phyloP scores from a whole-genome alignment of 2,329 filamentous ascomycete species.

The Alternaria sp. region DNA sequence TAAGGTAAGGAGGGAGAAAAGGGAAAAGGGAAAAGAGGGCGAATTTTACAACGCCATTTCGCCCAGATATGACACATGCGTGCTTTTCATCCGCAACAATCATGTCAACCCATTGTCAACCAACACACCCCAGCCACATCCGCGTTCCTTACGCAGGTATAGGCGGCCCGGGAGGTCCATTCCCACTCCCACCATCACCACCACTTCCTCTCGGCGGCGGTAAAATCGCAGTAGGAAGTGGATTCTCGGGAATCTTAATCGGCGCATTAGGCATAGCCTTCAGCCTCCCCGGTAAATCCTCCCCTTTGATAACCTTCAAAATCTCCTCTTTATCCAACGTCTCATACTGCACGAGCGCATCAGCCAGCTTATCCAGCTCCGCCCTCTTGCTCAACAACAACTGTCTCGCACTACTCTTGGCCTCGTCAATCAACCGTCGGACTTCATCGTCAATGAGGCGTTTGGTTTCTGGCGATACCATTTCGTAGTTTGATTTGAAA shows the following conservation, averaged over 20 bases:
- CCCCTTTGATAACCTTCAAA: conserved; percentile 85
- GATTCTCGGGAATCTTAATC: conserved; percentile 72
- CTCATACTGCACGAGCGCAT: conserved; percentile 93
- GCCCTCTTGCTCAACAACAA: conserved; percentile 79
- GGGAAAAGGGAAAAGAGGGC: too few relatives aligned
- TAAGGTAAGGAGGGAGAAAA: too few relatives aligned
- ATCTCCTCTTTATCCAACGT: conserved; percentile 90
- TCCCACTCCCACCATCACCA: conserved; percentile 19
- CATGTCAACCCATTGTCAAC: too few relatives aligned
- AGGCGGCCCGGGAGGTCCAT: conserved; percentile 22
- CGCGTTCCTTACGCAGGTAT: too few relatives aligned
- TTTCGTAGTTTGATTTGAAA: conserved; percentile 79
- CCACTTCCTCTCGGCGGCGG: conserved; percentile 31
- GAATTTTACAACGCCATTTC: too few relatives aligned
- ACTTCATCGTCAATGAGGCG: conserved; percentile 89
- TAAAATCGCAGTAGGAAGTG: conserved; percentile 22
- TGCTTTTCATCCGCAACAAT: too few relatives aligned
- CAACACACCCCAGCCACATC: too few relatives aligned
- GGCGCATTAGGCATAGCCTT: conserved; percentile 65
- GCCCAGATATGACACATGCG: too few relatives aligned
- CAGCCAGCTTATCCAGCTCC: conserved; percentile 86
- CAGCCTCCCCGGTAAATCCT: conserved; percentile 77
- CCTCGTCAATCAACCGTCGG: conserved; percentile 82
- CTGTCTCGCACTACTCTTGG: conserved; percentile 74
- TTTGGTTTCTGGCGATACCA: conserved; percentile 86